Evolutionary conservation across 2,329 filamentous ascomycete genomes (phyloP).

Genomic region (Trichoderma atrobrunneum): DNA sequence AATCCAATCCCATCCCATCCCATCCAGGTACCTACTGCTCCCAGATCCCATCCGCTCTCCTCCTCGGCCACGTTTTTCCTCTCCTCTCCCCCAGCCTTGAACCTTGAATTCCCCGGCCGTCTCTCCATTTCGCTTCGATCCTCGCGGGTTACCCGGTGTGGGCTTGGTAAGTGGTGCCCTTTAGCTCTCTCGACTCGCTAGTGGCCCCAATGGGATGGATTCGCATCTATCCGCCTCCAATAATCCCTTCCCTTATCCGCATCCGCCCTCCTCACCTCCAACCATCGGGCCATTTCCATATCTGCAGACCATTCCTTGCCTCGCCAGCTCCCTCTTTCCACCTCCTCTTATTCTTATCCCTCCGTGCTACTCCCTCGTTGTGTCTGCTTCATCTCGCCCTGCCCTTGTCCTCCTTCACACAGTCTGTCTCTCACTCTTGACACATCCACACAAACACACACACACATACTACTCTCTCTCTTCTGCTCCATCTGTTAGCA

Average conservation of each 20-base stretch:
- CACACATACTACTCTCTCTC: neutral
- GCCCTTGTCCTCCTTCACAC: neutral
- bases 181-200: constrained; percentile 8
- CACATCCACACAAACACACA: neutral
- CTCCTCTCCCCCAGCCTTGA: neutral
- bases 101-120: constrained; percentile 2
- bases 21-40: neutral
- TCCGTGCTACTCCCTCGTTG: neutral
- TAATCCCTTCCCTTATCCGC: neutral
- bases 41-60: neutral
- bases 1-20: neutral
- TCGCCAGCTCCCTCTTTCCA: neutral
- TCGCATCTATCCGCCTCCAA: constrained; percentile 10
- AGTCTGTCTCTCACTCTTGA: neutral
- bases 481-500: neutral
- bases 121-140: constrained; percentile 12
- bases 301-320: neutral
- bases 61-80: neutral
- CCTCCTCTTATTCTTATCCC: neutral
- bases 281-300: constrained; percentile 7
- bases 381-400: neutral
- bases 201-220: constrained; percentile 14
- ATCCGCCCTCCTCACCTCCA: constrained; percentile 17
- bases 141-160: constrained; percentile 9
- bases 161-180: constrained; percentile 17